Conservation (phyloP, 2,329 filamentous ascomycete genomes). For the Parastagonospora avenae region DNA sequence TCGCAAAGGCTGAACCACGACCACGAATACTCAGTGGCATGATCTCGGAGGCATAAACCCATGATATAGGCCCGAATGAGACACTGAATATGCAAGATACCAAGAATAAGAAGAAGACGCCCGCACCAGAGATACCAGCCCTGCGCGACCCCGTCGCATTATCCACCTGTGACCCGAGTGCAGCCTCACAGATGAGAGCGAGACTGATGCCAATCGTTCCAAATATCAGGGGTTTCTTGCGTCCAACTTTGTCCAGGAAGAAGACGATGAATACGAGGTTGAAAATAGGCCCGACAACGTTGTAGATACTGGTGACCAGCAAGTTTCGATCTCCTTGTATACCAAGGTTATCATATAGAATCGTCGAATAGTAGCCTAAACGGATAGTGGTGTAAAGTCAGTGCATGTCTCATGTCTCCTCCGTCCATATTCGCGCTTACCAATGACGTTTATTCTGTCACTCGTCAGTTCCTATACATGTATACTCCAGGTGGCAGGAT, state of each 20-base stretch:
- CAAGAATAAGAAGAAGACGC: conserved; percentile 69
- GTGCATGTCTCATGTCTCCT: too few relatives aligned
- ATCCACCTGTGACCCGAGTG: conserved; percentile 51
- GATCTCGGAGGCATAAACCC: conserved; percentile 71
- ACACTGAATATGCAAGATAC: conserved; percentile 45
- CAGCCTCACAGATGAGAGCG: conserved; percentile 64
- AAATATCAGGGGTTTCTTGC: conserved; percentile 59
- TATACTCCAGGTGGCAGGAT: neutral
- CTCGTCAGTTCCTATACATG: conserved; percentile 6
- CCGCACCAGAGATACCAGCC: conserved; percentile 60
- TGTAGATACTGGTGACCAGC: conserved; percentile 65
- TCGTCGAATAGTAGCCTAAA: conserved; percentile 62
- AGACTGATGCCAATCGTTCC: conserved; percentile 61
- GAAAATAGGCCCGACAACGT: conserved; percentile 61
- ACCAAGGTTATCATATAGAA: conserved; percentile 63
- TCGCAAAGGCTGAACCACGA: conserved; percentile 62
- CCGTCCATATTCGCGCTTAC: too few relatives aligned
- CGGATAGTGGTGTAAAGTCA: too few relatives aligned
- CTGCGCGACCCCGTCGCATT: conserved; percentile 36
- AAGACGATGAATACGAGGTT: conserved; percentile 66
- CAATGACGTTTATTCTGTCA: conserved; percentile 59
- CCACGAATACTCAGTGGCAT: conserved; percentile 68
- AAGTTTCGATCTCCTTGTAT: conserved; percentile 60
- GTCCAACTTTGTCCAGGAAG: conserved; percentile 58
- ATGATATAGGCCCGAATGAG: conserved; percentile 51